Percentiles rank a stretch among this genome's conserved stretches.
Conservation (phyloP, 2,329 filamentous ascomycete species). For the Colletotrichum lini region DNA sequence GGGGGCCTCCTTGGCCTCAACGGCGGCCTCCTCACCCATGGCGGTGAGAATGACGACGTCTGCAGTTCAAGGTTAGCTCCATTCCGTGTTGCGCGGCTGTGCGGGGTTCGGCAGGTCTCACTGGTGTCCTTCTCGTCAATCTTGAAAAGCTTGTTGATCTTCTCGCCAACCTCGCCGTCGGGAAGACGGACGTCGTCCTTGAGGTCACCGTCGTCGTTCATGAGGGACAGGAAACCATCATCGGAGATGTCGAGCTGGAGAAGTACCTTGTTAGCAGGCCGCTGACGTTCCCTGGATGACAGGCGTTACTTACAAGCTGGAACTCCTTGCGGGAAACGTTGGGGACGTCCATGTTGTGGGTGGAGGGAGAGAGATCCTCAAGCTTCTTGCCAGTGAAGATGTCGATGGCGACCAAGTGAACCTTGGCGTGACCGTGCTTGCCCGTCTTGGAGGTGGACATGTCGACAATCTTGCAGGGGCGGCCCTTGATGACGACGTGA, state of each 20-base stretch:
- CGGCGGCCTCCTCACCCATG: conserved; percentile 94
- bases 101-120: conserved; percentile 67
- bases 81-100: conserved; percentile 25
- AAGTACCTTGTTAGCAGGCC: conserved; percentile 21
- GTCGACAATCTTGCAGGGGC: conserved; percentile 99
- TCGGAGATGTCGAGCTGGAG: conserved; percentile 89
- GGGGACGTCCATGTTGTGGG: conserved; percentile 98
- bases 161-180: conserved; percentile 89
- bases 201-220: conserved; percentile 86
- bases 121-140: conserved; percentile 93
- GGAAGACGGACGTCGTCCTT: conserved; percentile 97
- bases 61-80: conserved; percentile 54
- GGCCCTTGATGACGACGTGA: conserved; percentile 97
- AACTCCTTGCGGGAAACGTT: conserved; percentile 92
- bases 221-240: conserved; percentile 94
- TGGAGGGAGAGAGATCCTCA: conserved; percentile 98
- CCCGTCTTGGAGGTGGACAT: conserved; percentile 99
- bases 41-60: conserved; percentile 93
- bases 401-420: conserved; percentile 97
- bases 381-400: conserved; percentile 99
- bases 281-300: conserved; percentile 10
- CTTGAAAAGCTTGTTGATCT: conserved; percentile 85
- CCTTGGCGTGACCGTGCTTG: conserved; percentile 99
- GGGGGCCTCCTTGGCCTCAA: conserved; percentile 96
- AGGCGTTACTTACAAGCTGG: conserved; percentile 83